Base-by-base conservation (phyloP, 441 rosid genomes). In the Gossypium laxum region DNA sequence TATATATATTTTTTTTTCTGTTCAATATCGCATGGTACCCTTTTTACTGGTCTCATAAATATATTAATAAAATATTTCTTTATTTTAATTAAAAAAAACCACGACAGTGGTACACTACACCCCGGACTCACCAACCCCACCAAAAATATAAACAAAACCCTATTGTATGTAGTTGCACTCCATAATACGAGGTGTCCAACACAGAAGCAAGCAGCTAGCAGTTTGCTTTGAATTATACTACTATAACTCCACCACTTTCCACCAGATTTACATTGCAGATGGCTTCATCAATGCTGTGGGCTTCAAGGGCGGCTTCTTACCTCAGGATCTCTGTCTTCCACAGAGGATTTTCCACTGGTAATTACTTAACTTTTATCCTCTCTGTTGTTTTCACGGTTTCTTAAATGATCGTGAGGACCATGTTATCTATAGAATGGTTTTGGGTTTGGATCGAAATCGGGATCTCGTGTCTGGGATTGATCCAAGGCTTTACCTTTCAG, bases 231-330 rank as follows among this genome's bases (percentile, higher is more conserved):
- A 22, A 22, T 21, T 50, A 5, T 7, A 2, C 8, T 4, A 14
- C 22, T n/a, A 4, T n/a, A 26, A 14, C 43, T 5, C n/a, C 7
- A 8, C 21, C 51, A n/a, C 14, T 55, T 55, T 43, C 43, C 28
- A 48, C 58, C 38, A 45, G 74, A 43, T 57, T 55, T 59, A 30
- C 68, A 6, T 74, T 48, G 28, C 15, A 18, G 24, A 93, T 91
- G 97, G 96, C 97, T 38, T 81, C 86, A 0, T 83, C 89, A 58
- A 56, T 83, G 77, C 69, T 93, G 81, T 91, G 91, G 93, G 93
- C 97, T 65, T 89, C 96, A 52, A 87, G 88, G 78, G 92, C 91
- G 63, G 97, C 93, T 76, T 93, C 96, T 54, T 80, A 79, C 80
- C 88, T 93, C 62, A 83, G 86, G 92, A 88, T 91, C 89, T 93